Conservation (phyloP, 2,329 filamentous ascomycete genomes). For the Alternaria panax region DNA sequence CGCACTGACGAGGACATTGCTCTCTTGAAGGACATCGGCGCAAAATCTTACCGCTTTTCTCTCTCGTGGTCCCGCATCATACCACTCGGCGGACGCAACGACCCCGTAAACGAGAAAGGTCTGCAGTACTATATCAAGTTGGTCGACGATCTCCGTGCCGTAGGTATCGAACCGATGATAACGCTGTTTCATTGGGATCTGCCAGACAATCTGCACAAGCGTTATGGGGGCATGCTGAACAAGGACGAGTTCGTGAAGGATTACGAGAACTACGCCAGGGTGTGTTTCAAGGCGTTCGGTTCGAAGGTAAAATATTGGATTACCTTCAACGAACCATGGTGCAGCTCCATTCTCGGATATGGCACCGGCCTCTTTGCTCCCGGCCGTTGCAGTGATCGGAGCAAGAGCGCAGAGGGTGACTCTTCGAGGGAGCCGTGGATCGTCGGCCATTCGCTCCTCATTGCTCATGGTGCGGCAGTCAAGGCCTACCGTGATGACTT, state of each 20-base stretch:
- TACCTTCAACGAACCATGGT: conserved; percentile 92
- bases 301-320: conserved; percentile 86
- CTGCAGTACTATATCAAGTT: conserved; percentile 80
- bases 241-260: conserved; percentile 83
- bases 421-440: conserved; percentile 81
- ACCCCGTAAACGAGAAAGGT: conserved; percentile 80
- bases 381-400: conserved; percentile 79
- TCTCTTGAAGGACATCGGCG: conserved; percentile 76
- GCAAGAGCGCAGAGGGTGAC: conserved; percentile 74
- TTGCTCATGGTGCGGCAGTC: conserved; percentile 81
- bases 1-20: conserved; percentile 78
- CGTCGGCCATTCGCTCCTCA: conserved; percentile 79
- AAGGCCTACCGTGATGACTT: conserved; percentile 85
- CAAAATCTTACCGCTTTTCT: conserved; percentile 82
- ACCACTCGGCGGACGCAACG: conserved; percentile 81
- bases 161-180: conserved; percentile 80
- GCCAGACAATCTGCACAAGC: conserved; percentile 77
- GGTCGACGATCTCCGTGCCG: conserved; percentile 77
- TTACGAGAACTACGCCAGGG: conserved; percentile 78
- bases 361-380: conserved; percentile 80
- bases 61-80: conserved; percentile 85
- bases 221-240: conserved; percentile 83
- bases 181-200: conserved; percentile 92
- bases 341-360: conserved; percentile 81
- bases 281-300: conserved; percentile 75